A percentile compares a stretch with the other conserved stretches of the same genome.
Conservation (phyloP, 2,329 filamentous ascomycete species). For the Fusarium brevicatenulatum region DNA sequence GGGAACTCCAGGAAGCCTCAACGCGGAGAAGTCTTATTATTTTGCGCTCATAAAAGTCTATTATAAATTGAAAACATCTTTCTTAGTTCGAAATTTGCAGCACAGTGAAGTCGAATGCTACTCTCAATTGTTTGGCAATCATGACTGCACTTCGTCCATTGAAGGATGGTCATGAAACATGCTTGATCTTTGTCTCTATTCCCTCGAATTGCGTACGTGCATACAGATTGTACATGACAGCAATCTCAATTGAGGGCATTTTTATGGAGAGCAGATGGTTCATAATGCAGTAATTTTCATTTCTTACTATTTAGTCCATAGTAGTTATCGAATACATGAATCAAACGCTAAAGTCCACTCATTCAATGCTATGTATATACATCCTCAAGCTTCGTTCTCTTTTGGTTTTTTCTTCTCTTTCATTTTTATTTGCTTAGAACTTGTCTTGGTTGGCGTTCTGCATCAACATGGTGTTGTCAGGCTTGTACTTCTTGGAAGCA, state of each 20-base stretch:
- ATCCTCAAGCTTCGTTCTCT: background rate
- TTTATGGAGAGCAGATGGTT: background rate
- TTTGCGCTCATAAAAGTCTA: background rate
- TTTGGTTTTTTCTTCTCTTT: background rate
- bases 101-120: rapidly evolving
- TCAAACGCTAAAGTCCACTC: conserved; percentile 22
- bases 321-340: conserved; percentile 8
- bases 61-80: background rate
- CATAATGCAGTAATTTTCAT: conserved; percentile 1
- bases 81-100: background rate
- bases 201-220: rapidly evolving
- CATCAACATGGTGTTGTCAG: conserved; percentile 41
- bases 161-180: background rate
- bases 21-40: conserved; percentile 10
- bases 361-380: conserved; percentile 12
- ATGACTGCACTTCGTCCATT: background rate
- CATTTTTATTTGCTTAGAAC: conserved; percentile 22
- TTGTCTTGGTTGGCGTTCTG: conserved; percentile 45
- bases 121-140: background rate
- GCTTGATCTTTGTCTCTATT: background rate
- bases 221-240: no score
- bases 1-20: conserved; percentile 28
- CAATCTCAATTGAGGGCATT: rapidly evolving
- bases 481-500: conserved; percentile 58
- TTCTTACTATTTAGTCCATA: background rate